Conservation (phyloP, 495 filamentous ascomycete genomes). For the Chaetomidium leptoderma region DNA sequence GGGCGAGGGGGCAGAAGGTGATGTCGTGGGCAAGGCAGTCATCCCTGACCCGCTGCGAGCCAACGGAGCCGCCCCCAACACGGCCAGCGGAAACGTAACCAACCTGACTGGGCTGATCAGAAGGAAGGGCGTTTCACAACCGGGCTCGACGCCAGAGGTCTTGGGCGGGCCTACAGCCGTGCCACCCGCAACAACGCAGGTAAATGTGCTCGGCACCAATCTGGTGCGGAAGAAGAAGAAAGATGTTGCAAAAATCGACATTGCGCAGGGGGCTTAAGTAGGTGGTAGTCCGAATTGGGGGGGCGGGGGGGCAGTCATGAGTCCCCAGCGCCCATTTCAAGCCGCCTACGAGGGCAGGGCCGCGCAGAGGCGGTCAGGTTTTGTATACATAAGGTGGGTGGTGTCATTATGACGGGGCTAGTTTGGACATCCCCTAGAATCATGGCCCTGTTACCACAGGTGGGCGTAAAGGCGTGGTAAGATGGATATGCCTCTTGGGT, state of each 20-base stretch:
- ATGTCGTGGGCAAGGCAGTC: conserved; percentile 34
- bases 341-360: no score
- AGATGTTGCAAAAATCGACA: not conserved
- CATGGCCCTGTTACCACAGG: no score
- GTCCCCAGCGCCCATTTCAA: no score
- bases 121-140: conserved; percentile 30
- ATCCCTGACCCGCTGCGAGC: conserved; percentile 7
- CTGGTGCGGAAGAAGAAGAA: conserved; percentile 26
- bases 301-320: no score
- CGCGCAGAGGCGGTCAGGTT: no score
- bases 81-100: conserved; percentile 21
- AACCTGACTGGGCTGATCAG: conserved; percentile 38
- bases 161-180: conserved; percentile 10
- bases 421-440: no score
- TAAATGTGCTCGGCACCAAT: conserved; percentile 29
- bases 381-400: no score
- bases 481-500: not conserved
- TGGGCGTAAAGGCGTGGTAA: no score
- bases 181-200: conserved; percentile 6
- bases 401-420: no score
- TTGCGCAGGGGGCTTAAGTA: not conserved
- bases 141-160: not conserved
- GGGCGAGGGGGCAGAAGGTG: conserved; percentile 48
- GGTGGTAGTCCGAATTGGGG: not conserved
- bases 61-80: conserved; percentile 7